A percentile compares a stretch with the other conserved stretches of the same genome.
phyloP scores from a whole-genome alignment of 768 basidiomycete genomes.

The Termitomyces titanicus region DNA sequence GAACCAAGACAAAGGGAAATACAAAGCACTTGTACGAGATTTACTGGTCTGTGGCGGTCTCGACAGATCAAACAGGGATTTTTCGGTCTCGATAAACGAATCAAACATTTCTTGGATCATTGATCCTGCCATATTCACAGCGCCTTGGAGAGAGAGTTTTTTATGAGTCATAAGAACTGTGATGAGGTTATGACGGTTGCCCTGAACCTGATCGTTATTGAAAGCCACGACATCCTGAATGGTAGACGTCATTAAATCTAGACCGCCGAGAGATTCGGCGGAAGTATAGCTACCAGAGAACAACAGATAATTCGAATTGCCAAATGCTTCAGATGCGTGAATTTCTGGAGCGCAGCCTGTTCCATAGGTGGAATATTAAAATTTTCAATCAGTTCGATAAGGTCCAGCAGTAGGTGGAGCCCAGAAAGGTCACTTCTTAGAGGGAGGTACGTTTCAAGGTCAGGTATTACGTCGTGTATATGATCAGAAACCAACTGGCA shows the following conservation, averaged over 20 bases:
- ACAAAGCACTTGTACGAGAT: slow-evolving; percentile 14
- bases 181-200: slow-evolving; percentile 43
- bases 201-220: slow-evolving; percentile 38
- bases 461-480: slow-evolving; percentile 26
- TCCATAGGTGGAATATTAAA: slow-evolving; percentile 31
- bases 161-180: slow-evolving; percentile 43
- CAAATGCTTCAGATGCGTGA: slow-evolving; percentile 31
- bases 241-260: slow-evolving; percentile 1
- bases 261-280: background rate
- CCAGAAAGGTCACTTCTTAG: slow-evolving; percentile 48
- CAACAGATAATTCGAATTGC: slow-evolving; percentile 50
- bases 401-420: slow-evolving; percentile 42
- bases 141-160: slow-evolving; percentile 45
- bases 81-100: slow-evolving; percentile 29
- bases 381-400: slow-evolving; percentile 53
- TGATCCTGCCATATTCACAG: slow-evolving; percentile 37
- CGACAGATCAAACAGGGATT: slow-evolving; percentile 13
- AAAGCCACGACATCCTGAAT: slow-evolving; percentile 58
- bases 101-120: slow-evolving; percentile 35
- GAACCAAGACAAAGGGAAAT: slow-evolving; percentile 14
- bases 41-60: slow-evolving; percentile 14
- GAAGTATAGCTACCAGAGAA: slow-evolving; percentile 41
- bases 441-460: slow-evolving; percentile 44
- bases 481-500: slow-evolving; percentile 23
- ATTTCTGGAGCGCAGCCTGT: slow-evolving; percentile 18